These are phyloP conservation scores for Coccomyxa sp. DNA, from an alignment of 139 green algal genomes.

Conservation along the genomic window DNA sequence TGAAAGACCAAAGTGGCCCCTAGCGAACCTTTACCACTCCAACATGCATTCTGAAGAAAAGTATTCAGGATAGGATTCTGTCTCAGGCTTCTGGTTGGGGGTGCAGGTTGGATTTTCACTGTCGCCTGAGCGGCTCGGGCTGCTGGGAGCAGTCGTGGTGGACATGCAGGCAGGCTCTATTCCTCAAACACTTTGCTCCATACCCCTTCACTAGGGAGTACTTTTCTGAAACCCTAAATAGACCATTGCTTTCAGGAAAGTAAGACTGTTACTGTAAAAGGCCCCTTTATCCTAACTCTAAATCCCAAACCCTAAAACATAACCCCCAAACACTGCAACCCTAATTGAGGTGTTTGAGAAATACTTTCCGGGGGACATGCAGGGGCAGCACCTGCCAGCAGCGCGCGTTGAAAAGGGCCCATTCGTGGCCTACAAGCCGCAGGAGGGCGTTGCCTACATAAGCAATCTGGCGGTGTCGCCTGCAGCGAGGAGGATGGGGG, in stretches of 20 bases:
- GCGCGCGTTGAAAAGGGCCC: neutral
- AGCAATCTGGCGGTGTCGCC: conserved; percentile 33
- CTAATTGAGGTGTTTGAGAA: too few species aligned
- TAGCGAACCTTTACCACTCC: neutral
- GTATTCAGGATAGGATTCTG: too few species aligned
- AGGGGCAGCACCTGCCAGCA: neutral
- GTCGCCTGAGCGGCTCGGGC: neutral
- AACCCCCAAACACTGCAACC: too few species aligned
- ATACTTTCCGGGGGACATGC: too few species aligned
- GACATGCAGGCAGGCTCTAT: neutral
- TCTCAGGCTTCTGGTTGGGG: neutral
- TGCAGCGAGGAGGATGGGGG: conserved; percentile 14
- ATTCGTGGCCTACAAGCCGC: neutral
- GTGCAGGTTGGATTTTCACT: neutral
- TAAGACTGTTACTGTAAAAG: neutral
- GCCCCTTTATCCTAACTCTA: too few species aligned
- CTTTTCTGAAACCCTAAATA: neutral
- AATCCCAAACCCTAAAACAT: too few species aligned
- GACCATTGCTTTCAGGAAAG: neutral
- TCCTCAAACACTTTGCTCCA: too few species aligned
- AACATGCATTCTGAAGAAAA: neutral
- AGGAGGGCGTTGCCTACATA: conserved; percentile 20
- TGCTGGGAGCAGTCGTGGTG: neutral
- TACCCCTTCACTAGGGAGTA: neutral
- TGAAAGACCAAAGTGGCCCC: neutral